These are phyloP conservation scores for Lentinula sp. DNA, from an alignment of 768 basidiomycete genomes.

Conservation along the genomic window DNA sequence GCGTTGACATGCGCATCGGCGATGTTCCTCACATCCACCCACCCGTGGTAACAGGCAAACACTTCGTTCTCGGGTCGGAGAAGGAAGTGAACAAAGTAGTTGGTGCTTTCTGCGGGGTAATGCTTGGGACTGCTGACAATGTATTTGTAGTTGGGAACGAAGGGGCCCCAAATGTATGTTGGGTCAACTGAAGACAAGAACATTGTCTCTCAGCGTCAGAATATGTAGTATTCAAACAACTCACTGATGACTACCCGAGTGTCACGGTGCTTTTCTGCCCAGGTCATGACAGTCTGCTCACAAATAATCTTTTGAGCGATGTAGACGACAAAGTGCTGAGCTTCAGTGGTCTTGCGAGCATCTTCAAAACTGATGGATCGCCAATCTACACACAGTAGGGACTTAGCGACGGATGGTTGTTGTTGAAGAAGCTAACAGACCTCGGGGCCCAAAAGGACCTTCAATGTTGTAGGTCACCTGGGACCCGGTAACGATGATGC, in stretches of 20 bases:
- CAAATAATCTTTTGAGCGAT: constrained; percentile 18
- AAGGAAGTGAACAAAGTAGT: constrained; percentile 2
- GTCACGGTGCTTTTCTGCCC: constrained; percentile 16
- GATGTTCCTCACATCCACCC: constrained; percentile 5
- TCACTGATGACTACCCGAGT: constrained; percentile 1
- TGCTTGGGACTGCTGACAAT: neutral
- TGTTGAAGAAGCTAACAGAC: neutral
- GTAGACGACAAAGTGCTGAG: constrained; percentile 12
- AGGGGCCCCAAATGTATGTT: constrained; percentile 5
- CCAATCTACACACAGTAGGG: neutral
- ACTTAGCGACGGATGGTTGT: neutral
- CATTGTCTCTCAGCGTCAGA: neutral
- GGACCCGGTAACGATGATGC: constrained; percentile 2
- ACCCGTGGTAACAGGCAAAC: neutral
- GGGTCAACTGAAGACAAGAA: neutral
- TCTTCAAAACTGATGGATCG: neutral
- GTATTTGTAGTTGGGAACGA: constrained; percentile 7
- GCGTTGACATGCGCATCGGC: constrained; percentile 5
- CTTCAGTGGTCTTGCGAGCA: neutral
- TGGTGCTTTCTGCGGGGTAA: neutral
- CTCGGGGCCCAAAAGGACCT: constrained; percentile 5
- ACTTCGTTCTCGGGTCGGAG: constrained; percentile 3
- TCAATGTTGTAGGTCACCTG: constrained; percentile 1
- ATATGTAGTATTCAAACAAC: neutral
- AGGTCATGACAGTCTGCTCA: constrained; percentile 20